A percentile compares a stretch with the other conserved stretches of the same genome.
Evolutionary conservation across 75 land plant genomes (phyloP).

Genomic region (Ceratopteris richardii): DNA sequence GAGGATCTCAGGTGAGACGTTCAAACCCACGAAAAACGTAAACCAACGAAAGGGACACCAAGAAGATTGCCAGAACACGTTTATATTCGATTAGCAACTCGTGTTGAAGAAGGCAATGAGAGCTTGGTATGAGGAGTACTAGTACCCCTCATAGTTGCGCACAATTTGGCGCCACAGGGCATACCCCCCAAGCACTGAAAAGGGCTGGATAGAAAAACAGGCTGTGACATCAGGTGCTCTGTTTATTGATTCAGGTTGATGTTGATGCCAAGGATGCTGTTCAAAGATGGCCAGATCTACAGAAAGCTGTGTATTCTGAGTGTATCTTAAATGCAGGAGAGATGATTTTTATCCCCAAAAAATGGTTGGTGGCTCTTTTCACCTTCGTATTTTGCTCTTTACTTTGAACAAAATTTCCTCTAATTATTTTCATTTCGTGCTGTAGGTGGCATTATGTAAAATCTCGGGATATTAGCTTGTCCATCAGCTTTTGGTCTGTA

Average conservation of each 20-base stretch:
- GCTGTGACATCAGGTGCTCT: neutral
- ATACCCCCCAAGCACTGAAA: no score
- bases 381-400: neutral
- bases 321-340: conserved; percentile 22
- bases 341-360: conserved; percentile 31
- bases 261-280: conserved; percentile 13
- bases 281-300: conserved; percentile 13
- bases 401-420: no score
- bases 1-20: neutral
- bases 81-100: no score
- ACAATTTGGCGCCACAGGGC: no score
- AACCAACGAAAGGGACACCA: no score
- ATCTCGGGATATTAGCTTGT: conserved; percentile 14
- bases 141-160: no score
- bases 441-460: conserved; percentile 29
- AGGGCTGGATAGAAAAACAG: no score
- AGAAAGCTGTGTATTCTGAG: conserved; percentile 9
- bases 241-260: conserved; percentile 12
- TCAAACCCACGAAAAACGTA: no score
- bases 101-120: no score
- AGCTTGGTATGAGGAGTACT: no score
- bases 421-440: neutral
- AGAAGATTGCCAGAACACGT: no score
- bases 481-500: conserved; percentile 23
- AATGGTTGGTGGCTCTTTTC: conserved; percentile 9